These are phyloP conservation scores for Clarireedia paspali DNA, from an alignment of 2,329 filamentous ascomycete genomes.

Conservation along the genomic window DNA sequence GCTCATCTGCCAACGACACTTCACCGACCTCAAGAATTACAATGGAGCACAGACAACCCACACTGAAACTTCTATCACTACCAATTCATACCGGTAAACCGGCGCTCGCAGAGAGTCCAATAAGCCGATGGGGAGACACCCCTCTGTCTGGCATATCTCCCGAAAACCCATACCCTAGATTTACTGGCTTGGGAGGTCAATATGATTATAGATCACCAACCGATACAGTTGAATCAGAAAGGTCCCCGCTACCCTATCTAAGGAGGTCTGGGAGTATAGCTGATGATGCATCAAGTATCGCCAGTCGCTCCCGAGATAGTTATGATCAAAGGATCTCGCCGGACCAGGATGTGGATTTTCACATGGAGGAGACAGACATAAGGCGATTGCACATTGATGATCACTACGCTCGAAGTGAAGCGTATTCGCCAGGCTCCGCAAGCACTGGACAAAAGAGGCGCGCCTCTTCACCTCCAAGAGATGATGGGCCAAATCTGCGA, in stretches of 20 bases:
- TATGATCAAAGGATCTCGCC: conserved; percentile 48
- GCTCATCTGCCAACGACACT: conserved; percentile 27
- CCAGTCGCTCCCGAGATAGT: conserved; percentile 47
- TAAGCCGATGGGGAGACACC: conserved; percentile 27
- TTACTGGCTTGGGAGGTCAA: conserved; percentile 15
- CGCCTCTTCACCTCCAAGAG: conserved; percentile 52
- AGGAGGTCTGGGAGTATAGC: conserved; percentile 37
- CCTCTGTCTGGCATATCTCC: conserved; percentile 26
- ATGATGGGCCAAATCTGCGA: conserved; percentile 34
- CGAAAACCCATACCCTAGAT: conserved; percentile 19
- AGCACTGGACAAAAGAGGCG: conserved; percentile 52
- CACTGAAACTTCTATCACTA: conserved; percentile 30
- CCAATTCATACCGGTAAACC: conserved; percentile 26
- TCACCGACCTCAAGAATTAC: conserved; percentile 29
- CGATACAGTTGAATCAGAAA: conserved; percentile 26
- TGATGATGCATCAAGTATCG: conserved; percentile 43
- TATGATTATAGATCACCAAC: conserved; percentile 26
- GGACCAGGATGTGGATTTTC: conserved; percentile 36
- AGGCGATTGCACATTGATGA: conserved; percentile 46
- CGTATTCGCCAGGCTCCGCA: conserved; percentile 26
- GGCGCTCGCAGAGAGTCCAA: conserved; percentile 24
- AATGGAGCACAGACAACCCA: conserved; percentile 24
- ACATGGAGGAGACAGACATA: conserved; percentile 46
- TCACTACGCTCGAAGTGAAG: conserved; percentile 30
- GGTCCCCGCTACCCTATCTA: conserved; percentile 24